phyloP scores from a whole-genome alignment of 2,329 filamentous ascomycete genomes.

The Malbranchea zuffiana region DNA sequence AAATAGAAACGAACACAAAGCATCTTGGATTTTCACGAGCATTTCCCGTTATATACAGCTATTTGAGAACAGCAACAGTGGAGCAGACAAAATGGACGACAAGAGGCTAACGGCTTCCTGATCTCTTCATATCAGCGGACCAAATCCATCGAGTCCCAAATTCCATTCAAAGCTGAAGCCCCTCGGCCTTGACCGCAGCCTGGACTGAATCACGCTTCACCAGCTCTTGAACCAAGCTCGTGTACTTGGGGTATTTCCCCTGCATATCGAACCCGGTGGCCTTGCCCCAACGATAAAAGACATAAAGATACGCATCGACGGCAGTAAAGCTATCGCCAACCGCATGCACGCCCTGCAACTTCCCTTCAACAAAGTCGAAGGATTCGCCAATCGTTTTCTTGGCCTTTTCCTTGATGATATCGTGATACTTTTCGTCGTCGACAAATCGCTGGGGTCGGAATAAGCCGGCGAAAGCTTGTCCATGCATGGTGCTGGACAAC shows the following conservation, averaged over 20 bases:
- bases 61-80: too few relatives aligned
- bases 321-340: slow-evolving; percentile 20
- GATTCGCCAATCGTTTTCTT: slow-evolving; percentile 17
- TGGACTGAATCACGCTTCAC: neutral
- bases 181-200: slow-evolving; percentile 2
- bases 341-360: slow-evolving; percentile 18
- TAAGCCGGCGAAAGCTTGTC: slow-evolving; percentile 19
- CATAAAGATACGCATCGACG: slow-evolving; percentile 13
- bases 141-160: too few relatives aligned
- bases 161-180: too few relatives aligned
- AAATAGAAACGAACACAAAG: too few relatives aligned
- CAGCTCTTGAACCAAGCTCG: neutral
- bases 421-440: slow-evolving; percentile 15
- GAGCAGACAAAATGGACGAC: too few relatives aligned
- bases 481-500: slow-evolving; percentile 26
- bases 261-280: neutral
- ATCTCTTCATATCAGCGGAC: too few relatives aligned
- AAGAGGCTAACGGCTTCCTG: too few relatives aligned
- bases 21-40: too few relatives aligned
- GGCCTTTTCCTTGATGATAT: slow-evolving; percentile 17
- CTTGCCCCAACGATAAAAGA: slow-evolving; percentile 7
- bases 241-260: slow-evolving; percentile 2
- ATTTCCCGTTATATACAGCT: too few relatives aligned
- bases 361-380: slow-evolving; percentile 20
- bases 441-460: slow-evolving; percentile 20